phyloP scores from a whole-genome alignment of 2,329 filamentous ascomycete genomes.

The Phoma sp. region DNA sequence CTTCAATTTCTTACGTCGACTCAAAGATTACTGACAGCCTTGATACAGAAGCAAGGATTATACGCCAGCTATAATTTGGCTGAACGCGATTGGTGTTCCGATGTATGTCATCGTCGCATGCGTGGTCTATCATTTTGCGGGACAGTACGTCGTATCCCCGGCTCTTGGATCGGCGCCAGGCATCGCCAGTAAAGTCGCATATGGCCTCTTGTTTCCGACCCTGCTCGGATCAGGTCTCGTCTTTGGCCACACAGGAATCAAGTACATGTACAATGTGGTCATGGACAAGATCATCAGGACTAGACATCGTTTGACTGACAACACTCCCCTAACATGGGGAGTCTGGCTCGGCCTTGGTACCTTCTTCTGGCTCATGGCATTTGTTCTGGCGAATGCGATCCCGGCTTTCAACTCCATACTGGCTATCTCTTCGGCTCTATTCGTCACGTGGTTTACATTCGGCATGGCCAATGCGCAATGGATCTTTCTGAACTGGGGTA shows the following conservation, averaged over 20 bases:
- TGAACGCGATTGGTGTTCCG: slow-evolving; percentile 56
- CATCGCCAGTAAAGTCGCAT: slow-evolving; percentile 66
- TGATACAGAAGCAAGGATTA: slow-evolving; percentile 9
- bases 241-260: slow-evolving; percentile 69
- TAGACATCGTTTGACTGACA: slow-evolving; percentile 26
- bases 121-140: slow-evolving; percentile 70
- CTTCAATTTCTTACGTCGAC: no score
- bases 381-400: slow-evolving; percentile 70
- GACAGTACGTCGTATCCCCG: slow-evolving; percentile 64
- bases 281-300: slow-evolving; percentile 48
- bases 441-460: slow-evolving; percentile 68
- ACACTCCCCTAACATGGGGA: slow-evolving; percentile 29
- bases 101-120: slow-evolving; percentile 67
- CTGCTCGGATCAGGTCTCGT: slow-evolving; percentile 73
- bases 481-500: slow-evolving; percentile 45
- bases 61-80: slow-evolving; percentile 11
- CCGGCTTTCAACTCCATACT: slow-evolving; percentile 70
- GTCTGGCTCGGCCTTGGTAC: slow-evolving; percentile 38
- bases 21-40: background rate
- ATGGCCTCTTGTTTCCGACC: slow-evolving; percentile 69
- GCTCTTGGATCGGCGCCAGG: slow-evolving; percentile 66
- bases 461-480: slow-evolving; percentile 27
- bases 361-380: slow-evolving; percentile 65
- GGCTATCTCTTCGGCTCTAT: slow-evolving; percentile 63
- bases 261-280: slow-evolving; percentile 67